Base-by-base conservation (phyloP, 495 filamentous ascomycete species). In the Daldinia grandis region DNA sequence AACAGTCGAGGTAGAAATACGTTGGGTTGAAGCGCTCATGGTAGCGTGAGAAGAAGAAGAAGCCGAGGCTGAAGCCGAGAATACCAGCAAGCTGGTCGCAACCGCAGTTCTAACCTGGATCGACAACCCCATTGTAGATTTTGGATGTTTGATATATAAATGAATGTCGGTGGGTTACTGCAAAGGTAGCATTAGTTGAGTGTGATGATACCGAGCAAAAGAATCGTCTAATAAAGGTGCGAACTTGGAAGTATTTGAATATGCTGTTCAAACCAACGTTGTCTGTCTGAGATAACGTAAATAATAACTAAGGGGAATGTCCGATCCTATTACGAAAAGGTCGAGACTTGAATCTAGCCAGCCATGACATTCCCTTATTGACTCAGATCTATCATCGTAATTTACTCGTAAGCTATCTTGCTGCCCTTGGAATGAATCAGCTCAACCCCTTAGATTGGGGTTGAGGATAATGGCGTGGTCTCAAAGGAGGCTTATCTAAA, bases 71-170 rank as follows among this genome's bases (percentile, higher is more conserved):
- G 24, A 12, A 10, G 19, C 42, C 6, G 42, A 47, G 17, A 78
- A 64, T 25, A 68, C 71, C 51, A 68, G 54, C 8, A 78, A 56
- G 40, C 74, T 74, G 44, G 69, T 69, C n/a, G 77, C 53, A 30
- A 74, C 76, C 47, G 62, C 65, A 27, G 66, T 47, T 55, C 62
- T 71, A 64, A 64, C 56, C 47, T 47, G 69, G 8, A 58, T 17
- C 19, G 62, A 70, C 40, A 67, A 56, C 44, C 58, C 69, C 78
- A 80, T 79, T 40, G 61, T 74, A 19, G n/a, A 38, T 21, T 31
- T 15, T 15, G 5, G 15, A 49, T 25, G 7, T 9, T 58, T 3
- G 21, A 30, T 8, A 25, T 10, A 54, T 70, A 17, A 47, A 49
- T 12, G 1, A 21, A 24, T 6, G 17, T 47, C 42, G 17, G 8